phyloP scores from a whole-genome alignment of 768 basidiomycete species.

The Xerocomus spinulosus region DNA sequence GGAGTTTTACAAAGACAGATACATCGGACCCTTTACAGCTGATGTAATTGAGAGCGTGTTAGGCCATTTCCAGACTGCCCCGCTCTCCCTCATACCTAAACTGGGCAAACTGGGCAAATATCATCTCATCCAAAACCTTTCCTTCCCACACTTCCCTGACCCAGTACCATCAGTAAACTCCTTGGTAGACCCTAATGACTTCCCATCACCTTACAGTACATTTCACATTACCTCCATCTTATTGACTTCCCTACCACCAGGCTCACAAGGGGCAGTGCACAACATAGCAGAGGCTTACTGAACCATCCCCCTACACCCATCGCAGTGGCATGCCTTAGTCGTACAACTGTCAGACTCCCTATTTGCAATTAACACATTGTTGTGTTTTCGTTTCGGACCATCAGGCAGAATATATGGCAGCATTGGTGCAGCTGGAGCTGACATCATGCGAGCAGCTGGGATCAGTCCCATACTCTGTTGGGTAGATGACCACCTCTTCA shows the following conservation, averaged over 20 bases:
- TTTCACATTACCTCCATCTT: background rate
- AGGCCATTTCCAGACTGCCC: slow-evolving; percentile 28
- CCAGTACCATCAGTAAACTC: slow-evolving; percentile 33
- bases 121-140: slow-evolving; percentile 30
- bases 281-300: slow-evolving; percentile 2
- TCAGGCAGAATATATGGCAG: slow-evolving; percentile 25
- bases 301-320: slow-evolving; percentile 26
- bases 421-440: slow-evolving; percentile 16
- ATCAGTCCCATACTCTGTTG: slow-evolving; percentile 23
- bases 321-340: slow-evolving; percentile 36
- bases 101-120: slow-evolving; percentile 16
- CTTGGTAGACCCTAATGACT: slow-evolving; percentile 20
- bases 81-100: slow-evolving; percentile 30
- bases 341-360: slow-evolving; percentile 14
- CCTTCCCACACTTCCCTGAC: background rate
- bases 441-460: slow-evolving; percentile 8
- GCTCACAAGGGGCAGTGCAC: background rate
- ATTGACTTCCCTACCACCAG: background rate
- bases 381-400: slow-evolving; percentile 23
- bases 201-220: background rate
- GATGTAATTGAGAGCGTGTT: slow-evolving; percentile 8
- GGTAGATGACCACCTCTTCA: slow-evolving; percentile 34
- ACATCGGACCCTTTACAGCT: slow-evolving; percentile 7
- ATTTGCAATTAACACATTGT: slow-evolving; percentile 17
- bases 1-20: background rate